Evolutionary conservation across 331 rosid genomes (phyloP), one percentile per base, ranked within the genome.

Genomic region (Spiraea crenata): DNA sequence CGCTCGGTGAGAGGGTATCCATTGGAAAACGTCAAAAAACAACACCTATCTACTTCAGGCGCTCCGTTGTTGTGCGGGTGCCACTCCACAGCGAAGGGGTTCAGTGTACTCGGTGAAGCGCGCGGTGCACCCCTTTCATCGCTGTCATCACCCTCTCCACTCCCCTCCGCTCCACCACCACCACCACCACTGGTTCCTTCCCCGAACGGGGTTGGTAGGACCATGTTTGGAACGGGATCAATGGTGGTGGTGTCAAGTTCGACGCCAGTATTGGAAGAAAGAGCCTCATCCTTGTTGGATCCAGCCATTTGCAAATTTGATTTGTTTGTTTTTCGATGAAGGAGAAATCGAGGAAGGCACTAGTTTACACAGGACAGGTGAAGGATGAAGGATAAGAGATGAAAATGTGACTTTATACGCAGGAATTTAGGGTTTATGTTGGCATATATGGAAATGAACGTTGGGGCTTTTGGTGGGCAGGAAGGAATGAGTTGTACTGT

Each of bases 21-120:
- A 15, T 84, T 77, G 0, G 83, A 84, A 65, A 84, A 84, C 3
- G 88, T 84, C 9, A 84, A 71, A 48, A 77, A 84, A 48, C 79
- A 77, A 31, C 88, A 80, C 55, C 85, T 65, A 3, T 77, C 74
- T 25, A 77, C 79, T 52, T 77, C 83, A 5, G 81, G 78, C 6
- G 81, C 79, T 7, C 49, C 15, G 42, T 81, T 56, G 9, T 2
- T 15, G 9, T 7, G 3, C 0, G 85, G 85, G 37, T 62, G 41
- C 85, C 82, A 84, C 46, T 72, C 77, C 19, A 9, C 68, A 1
- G 88, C 88, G 51, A 19, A 1, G 6, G 85, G 85, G 60, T 81
- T 77, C 8, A 77, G 54, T 9, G 1, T 64, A 10, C 41, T 50
- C 38, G 31, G 31, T 25, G 31, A 25, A 25, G 31, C 2, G 31